Base-by-base conservation (phyloP, 1,139 yeast species). In the Blastobotrys proliferans region DNA sequence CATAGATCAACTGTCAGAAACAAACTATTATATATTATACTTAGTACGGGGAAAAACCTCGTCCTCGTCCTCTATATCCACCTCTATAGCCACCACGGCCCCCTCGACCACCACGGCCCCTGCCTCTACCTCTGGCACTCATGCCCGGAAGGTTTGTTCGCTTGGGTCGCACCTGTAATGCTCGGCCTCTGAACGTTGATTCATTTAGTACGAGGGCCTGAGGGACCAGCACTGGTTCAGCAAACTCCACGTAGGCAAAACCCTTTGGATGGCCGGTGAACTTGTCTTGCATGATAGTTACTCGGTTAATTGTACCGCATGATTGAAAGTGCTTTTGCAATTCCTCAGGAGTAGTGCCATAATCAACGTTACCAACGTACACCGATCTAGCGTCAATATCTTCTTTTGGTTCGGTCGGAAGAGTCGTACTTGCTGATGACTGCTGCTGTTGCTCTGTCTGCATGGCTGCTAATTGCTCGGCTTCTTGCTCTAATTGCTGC, bases 361-460 rank as follows among this genome's bases (percentile, higher is more conserved):
- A 82, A 56, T 86, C 94, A 19, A 90, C 94, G 57, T 87, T 87
- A 16, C 96, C 95, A 17, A 90, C 86, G 61, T 83, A 90, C 20
- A 90, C 74, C 1, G 95, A 83, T 47, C 94, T 74, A 2, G 86
- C 74, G 61, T 90, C 97, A 20, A 79, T 69, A 43, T 76, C 81
- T 44, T 73, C 76, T 50, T 72, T 73, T 50, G 72, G 73, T 43
- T 76, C 80, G 34, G 57, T 57, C 35, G 66, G 59, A 34, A 61
- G 72, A 24, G 69, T 68, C n/a, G 25, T 10, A 9, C 17, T 19
- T 4, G n/a, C 21, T 14, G 10, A 26, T 17, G 24, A 37, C 64
- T 66, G 28, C 70, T 72, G 16, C 22, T 31, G 41, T 11, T 21
- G 25, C 13, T 38, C 25, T 10, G 29, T 17, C 48, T 77, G 81